Conservation (phyloP, 2,329 filamentous ascomycete genomes). For the Sordariomycetes sp. region DNA sequence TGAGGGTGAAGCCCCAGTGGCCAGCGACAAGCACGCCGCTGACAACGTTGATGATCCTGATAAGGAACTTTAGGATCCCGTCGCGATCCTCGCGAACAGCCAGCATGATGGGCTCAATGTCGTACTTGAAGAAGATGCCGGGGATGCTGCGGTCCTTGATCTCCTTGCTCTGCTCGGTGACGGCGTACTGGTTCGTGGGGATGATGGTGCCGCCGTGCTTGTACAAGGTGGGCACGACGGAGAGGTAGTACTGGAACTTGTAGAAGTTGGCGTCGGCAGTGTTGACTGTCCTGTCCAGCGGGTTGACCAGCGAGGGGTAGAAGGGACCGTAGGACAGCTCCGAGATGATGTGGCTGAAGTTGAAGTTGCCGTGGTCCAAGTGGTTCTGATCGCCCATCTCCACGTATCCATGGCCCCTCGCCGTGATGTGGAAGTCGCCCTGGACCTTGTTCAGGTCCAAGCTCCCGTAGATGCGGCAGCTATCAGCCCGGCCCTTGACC, state of each 20-base stretch:
- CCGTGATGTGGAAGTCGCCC: constrained; percentile 96
- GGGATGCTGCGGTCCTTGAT: constrained; percentile 66
- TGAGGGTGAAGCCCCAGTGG: constrained; percentile 84
- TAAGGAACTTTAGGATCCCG: constrained; percentile 62
- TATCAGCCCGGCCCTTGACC: constrained; percentile 52
- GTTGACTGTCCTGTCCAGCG: constrained; percentile 84
- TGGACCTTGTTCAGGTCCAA: constrained; percentile 94
- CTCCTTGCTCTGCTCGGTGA: constrained; percentile 73
- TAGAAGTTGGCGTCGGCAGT: constrained; percentile 71
- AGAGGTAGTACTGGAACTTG: constrained; percentile 97
- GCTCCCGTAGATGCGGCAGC: constrained; percentile 83
- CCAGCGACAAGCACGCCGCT: constrained; percentile 87
- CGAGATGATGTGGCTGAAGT: constrained; percentile 94
- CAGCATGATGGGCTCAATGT: constrained; percentile 91
- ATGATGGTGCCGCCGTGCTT: constrained; percentile 60
- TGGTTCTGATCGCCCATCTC: constrained; percentile 60
- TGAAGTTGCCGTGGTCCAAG: constrained; percentile 77
- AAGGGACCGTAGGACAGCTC: constrained; percentile 97
- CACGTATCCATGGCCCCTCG: constrained; percentile 87
- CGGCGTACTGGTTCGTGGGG: constrained; percentile 95
- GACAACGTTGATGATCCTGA: constrained; percentile 84
- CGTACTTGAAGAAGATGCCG: constrained; percentile 96
- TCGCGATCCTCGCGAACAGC: constrained; percentile 76
- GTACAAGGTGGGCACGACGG: constrained; percentile 90
- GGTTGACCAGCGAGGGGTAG: constrained; percentile 88